Percentiles rank a stretch among this genome's conserved stretches.
These are phyloP conservation scores for Coprinellus micaceus DNA, from an alignment of 768 basidiomycete genomes.

Conservation along the genomic window DNA sequence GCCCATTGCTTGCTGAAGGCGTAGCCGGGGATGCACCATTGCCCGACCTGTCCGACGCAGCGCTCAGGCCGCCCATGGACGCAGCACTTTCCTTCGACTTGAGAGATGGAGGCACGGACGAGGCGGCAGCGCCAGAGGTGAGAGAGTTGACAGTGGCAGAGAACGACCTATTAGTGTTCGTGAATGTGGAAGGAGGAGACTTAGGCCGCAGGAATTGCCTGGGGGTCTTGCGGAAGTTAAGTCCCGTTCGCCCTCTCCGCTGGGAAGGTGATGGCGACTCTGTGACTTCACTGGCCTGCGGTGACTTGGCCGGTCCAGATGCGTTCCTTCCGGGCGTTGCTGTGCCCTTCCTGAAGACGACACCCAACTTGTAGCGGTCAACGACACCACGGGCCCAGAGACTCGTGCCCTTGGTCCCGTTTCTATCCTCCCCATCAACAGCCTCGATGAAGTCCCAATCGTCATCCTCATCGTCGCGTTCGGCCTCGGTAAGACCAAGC, in stretches of 20 bases:
- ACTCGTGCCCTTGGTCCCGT: constrained; percentile 74
- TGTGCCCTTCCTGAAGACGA: constrained; percentile 83
- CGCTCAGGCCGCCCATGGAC: constrained; percentile 68
- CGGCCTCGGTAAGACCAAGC: constrained; percentile 35
- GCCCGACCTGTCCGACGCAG: constrained; percentile 66
- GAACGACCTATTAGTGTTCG: constrained; percentile 37
- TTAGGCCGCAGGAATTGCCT: constrained; percentile 71
- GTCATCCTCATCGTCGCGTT: constrained; percentile 64
- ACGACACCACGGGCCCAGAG: constrained; percentile 90
- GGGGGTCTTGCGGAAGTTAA: constrained; percentile 71
- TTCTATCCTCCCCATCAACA: constrained; percentile 77
- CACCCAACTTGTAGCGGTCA: constrained; percentile 79
- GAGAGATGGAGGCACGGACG: constrained; percentile 66
- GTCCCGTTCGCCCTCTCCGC: constrained; percentile 63
- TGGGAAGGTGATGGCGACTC: constrained; percentile 50
- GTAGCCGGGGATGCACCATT: constrained; percentile 44
- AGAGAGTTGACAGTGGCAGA: constrained; percentile 39
- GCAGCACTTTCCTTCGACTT: constrained; percentile 77
- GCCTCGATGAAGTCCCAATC: constrained; percentile 92
- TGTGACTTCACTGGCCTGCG: constrained; percentile 39
- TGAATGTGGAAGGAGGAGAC: constrained; percentile 53
- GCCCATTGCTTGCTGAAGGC: constrained; percentile 28
- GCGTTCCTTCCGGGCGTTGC: constrained; percentile 45
- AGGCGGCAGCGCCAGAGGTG: constrained; percentile 46
- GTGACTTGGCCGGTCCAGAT: constrained; percentile 58